Conservation (phyloP, 768 basidiomycete genomes). For the Boletus fagicola region DNA sequence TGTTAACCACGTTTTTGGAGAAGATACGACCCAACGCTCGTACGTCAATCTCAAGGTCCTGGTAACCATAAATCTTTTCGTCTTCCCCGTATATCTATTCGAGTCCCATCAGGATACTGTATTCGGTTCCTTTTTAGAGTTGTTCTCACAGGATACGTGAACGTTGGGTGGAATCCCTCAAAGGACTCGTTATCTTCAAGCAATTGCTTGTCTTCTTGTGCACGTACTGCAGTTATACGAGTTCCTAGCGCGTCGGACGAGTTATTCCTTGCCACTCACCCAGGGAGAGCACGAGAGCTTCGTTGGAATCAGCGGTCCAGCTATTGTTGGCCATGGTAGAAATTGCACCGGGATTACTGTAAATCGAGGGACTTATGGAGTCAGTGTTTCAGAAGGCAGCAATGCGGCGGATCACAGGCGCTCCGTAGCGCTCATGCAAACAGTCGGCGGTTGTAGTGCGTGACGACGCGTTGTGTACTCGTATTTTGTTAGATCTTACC, state of each 20-base stretch:
- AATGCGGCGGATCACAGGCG: background rate
- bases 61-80: slow-evolving; percentile 94
- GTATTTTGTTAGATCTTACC: slow-evolving; percentile 11
- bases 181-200: slow-evolving; percentile 58
- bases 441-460: background rate
- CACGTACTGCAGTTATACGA: slow-evolving; percentile 51
- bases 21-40: slow-evolving; percentile 24
- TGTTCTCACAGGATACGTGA: slow-evolving; percentile 87
- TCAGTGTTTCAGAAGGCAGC: background rate
- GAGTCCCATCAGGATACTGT: slow-evolving; percentile 3
- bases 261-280: slow-evolving; percentile 42
- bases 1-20: slow-evolving; percentile 2
- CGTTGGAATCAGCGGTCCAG: slow-evolving; percentile 81
- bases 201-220: slow-evolving; percentile 59
- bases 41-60: slow-evolving; percentile 80
- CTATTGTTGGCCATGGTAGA: slow-evolving; percentile 34
- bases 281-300: slow-evolving; percentile 71
- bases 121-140: background rate
- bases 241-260: slow-evolving; percentile 1
- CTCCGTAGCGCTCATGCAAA: background rate
- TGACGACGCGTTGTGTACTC: slow-evolving; percentile 29
- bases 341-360: background rate
- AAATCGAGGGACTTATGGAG: background rate
- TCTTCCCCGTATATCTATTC: slow-evolving; percentile 90
- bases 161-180: slow-evolving; percentile 75